phyloP scores from a whole-genome alignment of 352 stramenopile genomes.

The Globisporangium camurandrum region DNA sequence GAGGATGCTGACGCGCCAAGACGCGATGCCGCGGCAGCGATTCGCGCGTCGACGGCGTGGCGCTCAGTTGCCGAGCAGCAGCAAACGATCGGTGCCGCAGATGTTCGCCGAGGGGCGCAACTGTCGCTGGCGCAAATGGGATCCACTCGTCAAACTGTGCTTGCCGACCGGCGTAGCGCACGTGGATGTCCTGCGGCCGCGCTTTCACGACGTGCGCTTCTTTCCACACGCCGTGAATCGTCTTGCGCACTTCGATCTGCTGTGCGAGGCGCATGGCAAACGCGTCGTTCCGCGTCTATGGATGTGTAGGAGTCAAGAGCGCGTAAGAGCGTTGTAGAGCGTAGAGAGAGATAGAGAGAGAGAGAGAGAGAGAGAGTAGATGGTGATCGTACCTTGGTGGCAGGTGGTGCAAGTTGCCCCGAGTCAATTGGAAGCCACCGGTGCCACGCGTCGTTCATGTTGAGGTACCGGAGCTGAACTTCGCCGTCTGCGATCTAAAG shows the following conservation, averaged over 20 bases:
- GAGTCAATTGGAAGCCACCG: constrained; percentile 64
- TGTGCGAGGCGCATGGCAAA: constrained; percentile 55
- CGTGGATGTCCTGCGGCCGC: constrained; percentile 33
- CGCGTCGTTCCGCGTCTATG: constrained; percentile 46
- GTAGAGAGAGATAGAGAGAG: background rate
- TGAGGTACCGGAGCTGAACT: constrained; percentile 62
- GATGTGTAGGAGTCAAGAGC: background rate
- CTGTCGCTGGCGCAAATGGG: constrained; percentile 41
- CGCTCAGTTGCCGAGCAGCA: constrained; percentile 34
- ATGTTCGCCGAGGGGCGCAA: constrained; percentile 57
- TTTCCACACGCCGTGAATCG: constrained; percentile 41
- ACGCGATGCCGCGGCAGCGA: constrained; percentile 31
- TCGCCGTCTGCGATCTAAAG: constrained; percentile 52
- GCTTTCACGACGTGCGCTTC: constrained; percentile 51
- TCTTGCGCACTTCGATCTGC: constrained; percentile 56
- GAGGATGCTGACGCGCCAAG: constrained; percentile 65
- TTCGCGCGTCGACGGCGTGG: constrained; percentile 30
- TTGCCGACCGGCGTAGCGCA: constrained; percentile 60
- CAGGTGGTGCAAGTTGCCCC: constrained; percentile 41
- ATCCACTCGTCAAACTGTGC: constrained; percentile 72
- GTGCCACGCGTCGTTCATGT: constrained; percentile 76
- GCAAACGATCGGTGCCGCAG: constrained; percentile 18
- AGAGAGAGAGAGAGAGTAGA: background rate
- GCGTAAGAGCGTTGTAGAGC: background rate
- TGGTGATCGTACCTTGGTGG: constrained; percentile 36